Percentiles rank a stretch among this genome's conserved stretches.
phyloP scores from a whole-genome alignment of 2,329 filamentous ascomycete genomes.

The Talaromyces funiculosus region DNA sequence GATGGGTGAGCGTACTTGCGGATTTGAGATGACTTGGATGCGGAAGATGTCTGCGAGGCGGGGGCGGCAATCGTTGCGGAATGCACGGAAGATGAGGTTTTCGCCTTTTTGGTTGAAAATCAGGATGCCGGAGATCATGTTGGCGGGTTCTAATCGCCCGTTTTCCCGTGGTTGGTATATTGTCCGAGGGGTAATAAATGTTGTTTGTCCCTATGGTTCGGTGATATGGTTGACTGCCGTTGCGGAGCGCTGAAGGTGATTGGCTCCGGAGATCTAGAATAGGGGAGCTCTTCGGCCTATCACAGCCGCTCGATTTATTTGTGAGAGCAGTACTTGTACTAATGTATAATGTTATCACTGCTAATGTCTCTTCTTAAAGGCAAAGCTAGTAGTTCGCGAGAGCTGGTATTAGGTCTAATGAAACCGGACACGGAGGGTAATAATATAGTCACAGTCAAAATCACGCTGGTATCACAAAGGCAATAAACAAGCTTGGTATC shows the following conservation, averaged over 20 bases:
- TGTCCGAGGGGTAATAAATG: background rate
- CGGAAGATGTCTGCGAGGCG: conserved; percentile 98
- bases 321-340: too few relatives aligned
- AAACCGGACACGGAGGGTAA: background rate
- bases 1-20: conserved; percentile 94
- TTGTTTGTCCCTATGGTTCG: background rate
- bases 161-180: conserved; percentile 5
- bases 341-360: too few relatives aligned
- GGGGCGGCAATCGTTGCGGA: conserved; percentile 96
- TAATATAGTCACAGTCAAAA: background rate
- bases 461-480: conserved; percentile 7
- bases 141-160: background rate
- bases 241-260: conserved; percentile 1
- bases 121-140: conserved; percentile 93
- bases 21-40: conserved; percentile 98
- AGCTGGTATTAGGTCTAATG: background rate
- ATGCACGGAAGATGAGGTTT: conserved; percentile 98
- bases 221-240: background rate
- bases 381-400: background rate
- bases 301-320: background rate
- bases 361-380: too few relatives aligned
- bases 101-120: conserved; percentile 99
- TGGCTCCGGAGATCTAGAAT: background rate
- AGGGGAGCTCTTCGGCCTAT: conserved; percentile 2
- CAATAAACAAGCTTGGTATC: conserved; percentile 10